Base-by-base conservation (phyloP, 1,284 basidiomycete genomes). In the Tetrapyrgos nigripes region DNA sequence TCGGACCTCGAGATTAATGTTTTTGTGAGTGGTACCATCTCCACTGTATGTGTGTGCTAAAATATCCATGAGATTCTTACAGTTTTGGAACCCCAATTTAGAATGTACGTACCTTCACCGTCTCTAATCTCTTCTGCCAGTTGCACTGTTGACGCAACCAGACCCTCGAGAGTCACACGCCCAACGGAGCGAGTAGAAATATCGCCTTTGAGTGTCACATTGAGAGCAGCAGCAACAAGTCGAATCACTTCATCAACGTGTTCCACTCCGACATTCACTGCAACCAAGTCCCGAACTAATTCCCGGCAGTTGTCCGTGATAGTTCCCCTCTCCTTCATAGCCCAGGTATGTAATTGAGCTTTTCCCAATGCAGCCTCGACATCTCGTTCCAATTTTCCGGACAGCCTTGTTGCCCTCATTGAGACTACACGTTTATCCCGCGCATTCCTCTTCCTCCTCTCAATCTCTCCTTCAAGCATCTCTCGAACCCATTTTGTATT, bases 21-120 rank as follows among this genome's bases (percentile, higher is more conserved):
- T 26, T 27, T 50, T 45, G 45, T 64, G 46, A 13, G 58, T 50
- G n/a, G 63, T 62, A 13, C 58, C 58, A 46, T 64, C 62, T 1
- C 51, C 26, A 29, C 58, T 57, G 19, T 58, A 27, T 17, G 58
- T 58, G 43, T 61, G 40, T 40, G n/a, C 61, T 64, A 40, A 28
- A 45, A 28, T 27, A 45, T 19, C 35, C 11, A 27, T 8, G 8
- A 33, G 14, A 14, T 33, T 14, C 8, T 33, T 14, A 33, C 8
- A 33, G 31, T 8, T 8, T 8, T 8, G 14, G 14, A 33, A 33
- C 8, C 8, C 14, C 14, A 33, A 14, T 33, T 8, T 14, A 33
- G 9, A 8, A 14, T 33, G 31, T 14, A 33, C 31, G 8, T 14
- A 33, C 31, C 14, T 33, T 33, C 31, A 8, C 31, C 31, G 8